Base-by-base conservation (phyloP, 345 rosid species). In the Hypericum perforatum region DNA sequence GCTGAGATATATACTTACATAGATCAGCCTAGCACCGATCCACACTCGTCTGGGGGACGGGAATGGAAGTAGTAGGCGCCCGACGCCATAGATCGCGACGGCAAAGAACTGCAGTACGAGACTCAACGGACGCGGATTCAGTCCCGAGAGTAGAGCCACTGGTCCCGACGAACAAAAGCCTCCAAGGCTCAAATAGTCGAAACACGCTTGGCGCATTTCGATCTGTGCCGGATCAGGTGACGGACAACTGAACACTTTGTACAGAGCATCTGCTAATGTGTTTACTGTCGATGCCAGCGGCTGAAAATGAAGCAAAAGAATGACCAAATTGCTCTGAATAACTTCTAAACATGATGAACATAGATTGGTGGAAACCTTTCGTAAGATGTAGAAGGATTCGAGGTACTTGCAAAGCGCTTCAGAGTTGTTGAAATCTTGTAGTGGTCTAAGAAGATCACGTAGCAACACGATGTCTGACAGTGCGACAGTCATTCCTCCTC, bases 121-220 rank as follows among this genome's bases (percentile, higher is more conserved):
- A 22, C 1, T 4, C 4, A 22, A 22, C 4, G 32, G 32, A 22
- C 32, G 32, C 1, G 32, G 32, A 4, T 49, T 16, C 36, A 43
- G 40, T 22, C 59, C 49, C 8, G 59, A 43, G 11, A 43, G 40
- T 10, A 43, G 39, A 55, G 8, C 11, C 42, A 55, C n/a, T 22
- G 32, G 32, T 22, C 32, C 32, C 32, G 32, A 22, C 32, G 32
- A 22, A 22, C 32, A 22, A 22, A 43, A 5, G 13, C 59, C 59
- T 42, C 49, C 49, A 3, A 55, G 59, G 40, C 49, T 55, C 16
- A 29, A 39, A 8, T 55, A 32, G 16, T 43, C 47, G 37, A 42
- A 55, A 1, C 9, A n/a, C 11, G 43, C 48, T 55, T 55, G 48
- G 12, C 39, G 0, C 49, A 32, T 8, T 43, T 42, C 32, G 32